These are phyloP conservation scores for Oldenlandia corymbosa DNA, from an alignment of 257 asterid species.

Conservation along the genomic window DNA sequence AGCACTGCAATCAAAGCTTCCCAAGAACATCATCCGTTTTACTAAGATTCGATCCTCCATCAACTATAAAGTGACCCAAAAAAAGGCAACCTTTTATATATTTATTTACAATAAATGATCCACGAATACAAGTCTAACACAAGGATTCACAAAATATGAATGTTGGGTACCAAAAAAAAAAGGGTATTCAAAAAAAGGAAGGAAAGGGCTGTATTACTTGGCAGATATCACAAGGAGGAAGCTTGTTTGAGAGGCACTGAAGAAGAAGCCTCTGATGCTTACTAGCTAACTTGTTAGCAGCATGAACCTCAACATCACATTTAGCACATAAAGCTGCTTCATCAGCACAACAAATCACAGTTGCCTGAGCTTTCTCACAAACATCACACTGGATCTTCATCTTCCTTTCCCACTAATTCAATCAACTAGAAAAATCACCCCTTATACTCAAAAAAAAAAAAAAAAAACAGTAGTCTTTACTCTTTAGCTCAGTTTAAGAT, in stretches of 20 bases:
- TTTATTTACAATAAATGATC: too few species aligned
- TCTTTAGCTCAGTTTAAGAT: not conserved
- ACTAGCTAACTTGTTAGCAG: conserved; percentile 93
- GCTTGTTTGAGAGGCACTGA: conserved; percentile 71
- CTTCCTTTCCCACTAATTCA: not conserved
- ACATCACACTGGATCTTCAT: conserved; percentile 99
- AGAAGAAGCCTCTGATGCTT: conserved; percentile 93
- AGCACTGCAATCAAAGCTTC: too few species aligned
- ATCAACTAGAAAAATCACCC: not conserved
- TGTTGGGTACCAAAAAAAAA: too few species aligned
- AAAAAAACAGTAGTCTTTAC: not conserved
- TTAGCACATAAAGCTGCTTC: conserved; percentile 88
- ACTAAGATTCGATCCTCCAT: too few species aligned
- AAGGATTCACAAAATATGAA: too few species aligned
- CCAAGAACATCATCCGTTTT: too few species aligned
- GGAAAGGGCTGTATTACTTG: conserved; percentile 38
- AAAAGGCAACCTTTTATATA: too few species aligned
- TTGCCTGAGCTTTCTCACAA: conserved; percentile 91
- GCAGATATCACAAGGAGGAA: conserved; percentile 94
- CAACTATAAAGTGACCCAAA: too few species aligned
- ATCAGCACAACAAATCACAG: conserved; percentile 96
- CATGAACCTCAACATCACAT: conserved; percentile 88
- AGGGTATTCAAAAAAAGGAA: not conserved
- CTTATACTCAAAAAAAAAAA: not conserved
- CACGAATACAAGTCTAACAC: too few species aligned